These are phyloP conservation scores for Vanrija humicola DNA, from an alignment of 1,284 basidiomycete species.

Conservation along the genomic window DNA sequence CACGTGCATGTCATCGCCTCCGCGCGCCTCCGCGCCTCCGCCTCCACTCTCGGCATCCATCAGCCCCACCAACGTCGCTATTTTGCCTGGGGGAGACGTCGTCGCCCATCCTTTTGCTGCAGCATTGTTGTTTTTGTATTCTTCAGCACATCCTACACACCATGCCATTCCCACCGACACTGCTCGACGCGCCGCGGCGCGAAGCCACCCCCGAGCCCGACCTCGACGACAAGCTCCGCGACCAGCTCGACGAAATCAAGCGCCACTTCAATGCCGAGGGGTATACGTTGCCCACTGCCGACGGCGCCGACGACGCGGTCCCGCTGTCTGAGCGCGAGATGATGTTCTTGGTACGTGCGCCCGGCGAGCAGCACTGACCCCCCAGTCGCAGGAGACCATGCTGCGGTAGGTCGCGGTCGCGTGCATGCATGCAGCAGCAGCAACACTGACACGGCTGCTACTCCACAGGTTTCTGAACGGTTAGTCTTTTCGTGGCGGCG, in stretches of 20 bases:
- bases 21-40: no score
- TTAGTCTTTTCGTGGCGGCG: not conserved
- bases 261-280: constrained; percentile 26
- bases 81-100: no score
- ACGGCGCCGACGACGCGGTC: constrained; percentile 12
- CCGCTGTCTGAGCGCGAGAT: constrained; percentile 34
- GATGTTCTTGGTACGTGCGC: constrained; percentile 38
- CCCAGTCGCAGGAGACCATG: constrained; percentile 29
- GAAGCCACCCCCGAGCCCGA: not conserved
- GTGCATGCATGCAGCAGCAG: not conserved
- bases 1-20: no score
- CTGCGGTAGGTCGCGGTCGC: constrained; percentile 17
- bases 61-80: no score
- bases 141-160: not conserved
- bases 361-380: not conserved
- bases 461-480: constrained; percentile 2
- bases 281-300: constrained; percentile 22
- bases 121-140: not conserved
- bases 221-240: not conserved
- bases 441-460: not conserved
- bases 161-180: constrained; percentile 5
- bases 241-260: constrained; percentile 11
- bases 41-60: no score
- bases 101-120: no score
- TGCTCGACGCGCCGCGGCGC: not conserved